Conservation (phyloP, 2,329 filamentous ascomycete genomes). For the Samsoniella hepiali region DNA sequence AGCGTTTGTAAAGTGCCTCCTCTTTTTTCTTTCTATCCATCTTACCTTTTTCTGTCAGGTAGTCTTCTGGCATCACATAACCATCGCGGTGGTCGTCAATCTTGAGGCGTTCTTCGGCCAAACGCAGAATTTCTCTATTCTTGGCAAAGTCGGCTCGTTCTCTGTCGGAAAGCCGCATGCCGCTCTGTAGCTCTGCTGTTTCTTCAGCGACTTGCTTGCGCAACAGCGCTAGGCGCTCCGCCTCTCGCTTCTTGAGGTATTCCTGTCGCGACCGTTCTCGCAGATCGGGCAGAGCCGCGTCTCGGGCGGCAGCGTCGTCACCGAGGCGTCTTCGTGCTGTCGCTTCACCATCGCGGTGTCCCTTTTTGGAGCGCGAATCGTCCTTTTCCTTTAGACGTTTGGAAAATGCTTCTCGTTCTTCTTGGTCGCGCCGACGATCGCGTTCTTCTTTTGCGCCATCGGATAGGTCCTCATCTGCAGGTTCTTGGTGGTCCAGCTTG, state of each 20-base stretch:
- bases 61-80: constrained; percentile 90
- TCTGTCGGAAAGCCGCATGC: constrained; percentile 67
- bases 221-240: constrained; percentile 79
- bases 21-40: constrained; percentile 84
- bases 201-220: constrained; percentile 90
- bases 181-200: constrained; percentile 72
- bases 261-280: constrained; percentile 83
- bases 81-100: constrained; percentile 93
- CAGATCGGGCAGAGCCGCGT: constrained; percentile 73
- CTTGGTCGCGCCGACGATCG: constrained; percentile 62
- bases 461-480: constrained; percentile 48
- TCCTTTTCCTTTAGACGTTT: constrained; percentile 71
- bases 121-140: constrained; percentile 75
- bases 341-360: constrained; percentile 55
- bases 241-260: constrained; percentile 89
- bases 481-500: constrained; percentile 58
- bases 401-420: constrained; percentile 78
- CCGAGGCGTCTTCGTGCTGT: constrained; percentile 51
- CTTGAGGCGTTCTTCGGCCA: constrained; percentile 78
- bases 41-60: constrained; percentile 90
- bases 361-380: constrained; percentile 65
- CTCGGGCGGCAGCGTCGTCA: constrained; percentile 60
- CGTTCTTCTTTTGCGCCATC: constrained; percentile 57
- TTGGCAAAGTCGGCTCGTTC: constrained; percentile 87
- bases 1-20: constrained; percentile 84